Evolutionary conservation across 2,329 filamentous ascomycete genomes (phyloP), one percentile per base, ranked within the genome.

Genomic region (Neurospora sp.): DNA sequence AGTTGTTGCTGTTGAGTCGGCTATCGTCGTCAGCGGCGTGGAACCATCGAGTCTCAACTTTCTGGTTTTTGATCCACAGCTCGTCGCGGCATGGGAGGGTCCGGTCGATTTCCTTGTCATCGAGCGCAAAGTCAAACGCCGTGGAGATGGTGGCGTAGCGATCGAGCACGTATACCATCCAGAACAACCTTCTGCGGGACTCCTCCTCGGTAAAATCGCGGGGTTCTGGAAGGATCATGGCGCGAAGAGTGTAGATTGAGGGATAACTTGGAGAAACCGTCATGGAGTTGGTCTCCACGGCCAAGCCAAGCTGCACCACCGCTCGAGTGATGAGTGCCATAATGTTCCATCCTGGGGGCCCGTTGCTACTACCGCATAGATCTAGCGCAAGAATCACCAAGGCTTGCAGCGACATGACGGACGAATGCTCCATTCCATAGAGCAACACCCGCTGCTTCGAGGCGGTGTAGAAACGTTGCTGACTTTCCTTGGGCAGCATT

Each of bases 161-260:
- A 78, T 97, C 94, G 6, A 97, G 84, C 13, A 97, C 82, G 77
- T 97, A 97, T 11, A 97, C 90, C 89, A 96, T 95, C 94, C 94
- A 97, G 79, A 97, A 97, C 0, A 97, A 83, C 36, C 94, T 85
- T 38, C 94, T 86, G 38, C 93, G 85, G 58, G 92, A 91, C 79
- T 97, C 94, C 72, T 97, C 94, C 77, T 97, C 93, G 70, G 97
- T 91, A 79, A 94, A 97, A 72, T 93, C 91, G 68, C 88, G 89
- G 0, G 94, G 87, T 72, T 97, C 93, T 0, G 93, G 91, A 0
- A 97, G 83, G 2, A 95, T 90, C 82, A 94, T 94, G 17, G 93
- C 93, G 69, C 93, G 86, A 66, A 97, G 82, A 0, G 93, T 97
- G 78, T 96, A 97, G 66, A 97, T 97, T 0, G 94, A 97, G 1